Conservation (phyloP, 1,284 basidiomycete genomes). For the Trametes pubescens region DNA sequence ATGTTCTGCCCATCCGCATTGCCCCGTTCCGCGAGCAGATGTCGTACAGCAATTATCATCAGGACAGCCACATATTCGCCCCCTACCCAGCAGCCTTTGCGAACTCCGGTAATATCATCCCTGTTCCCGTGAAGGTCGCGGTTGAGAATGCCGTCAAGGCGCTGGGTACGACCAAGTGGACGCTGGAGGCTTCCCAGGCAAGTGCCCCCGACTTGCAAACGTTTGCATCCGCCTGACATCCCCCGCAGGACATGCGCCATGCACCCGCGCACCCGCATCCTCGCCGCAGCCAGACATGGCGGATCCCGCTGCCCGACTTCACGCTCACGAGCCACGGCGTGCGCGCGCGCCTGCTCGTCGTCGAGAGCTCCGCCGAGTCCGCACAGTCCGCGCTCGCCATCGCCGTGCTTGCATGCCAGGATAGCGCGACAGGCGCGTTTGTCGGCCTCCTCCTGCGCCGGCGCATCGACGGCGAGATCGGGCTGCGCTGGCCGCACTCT, state of each 20-base stretch:
- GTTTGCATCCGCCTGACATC: background rate
- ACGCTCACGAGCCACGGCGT: slow-evolving; percentile 26
- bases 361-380: slow-evolving; percentile 19
- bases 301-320: slow-evolving; percentile 26
- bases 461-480: slow-evolving; percentile 18
- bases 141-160: slow-evolving; percentile 18
- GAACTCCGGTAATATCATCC: slow-evolving; percentile 18
- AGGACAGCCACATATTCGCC: slow-evolving; percentile 30
- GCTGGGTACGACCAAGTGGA: slow-evolving; percentile 12
- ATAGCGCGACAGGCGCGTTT: slow-evolving; percentile 22
- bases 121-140: slow-evolving; percentile 17
- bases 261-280: background rate
- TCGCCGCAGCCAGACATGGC: background rate
- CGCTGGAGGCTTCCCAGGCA: slow-evolving; percentile 1
- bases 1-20: slow-evolving; percentile 20
- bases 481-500: slow-evolving; percentile 6
- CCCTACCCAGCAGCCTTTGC: slow-evolving; percentile 26
- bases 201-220: background rate
- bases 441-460: slow-evolving; percentile 30
- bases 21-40: slow-evolving; percentile 22
- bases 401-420: slow-evolving; percentile 26
- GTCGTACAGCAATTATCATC: slow-evolving; percentile 23
- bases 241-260: background rate
- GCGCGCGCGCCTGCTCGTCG: slow-evolving; percentile 26
- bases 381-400: slow-evolving; percentile 22